Percentiles rank a stretch among this genome's conserved stretches.
Evolutionary conservation across 352 stramenopile genomes (phyloP).

Genomic region (Thraustochytrium striatum): DNA sequence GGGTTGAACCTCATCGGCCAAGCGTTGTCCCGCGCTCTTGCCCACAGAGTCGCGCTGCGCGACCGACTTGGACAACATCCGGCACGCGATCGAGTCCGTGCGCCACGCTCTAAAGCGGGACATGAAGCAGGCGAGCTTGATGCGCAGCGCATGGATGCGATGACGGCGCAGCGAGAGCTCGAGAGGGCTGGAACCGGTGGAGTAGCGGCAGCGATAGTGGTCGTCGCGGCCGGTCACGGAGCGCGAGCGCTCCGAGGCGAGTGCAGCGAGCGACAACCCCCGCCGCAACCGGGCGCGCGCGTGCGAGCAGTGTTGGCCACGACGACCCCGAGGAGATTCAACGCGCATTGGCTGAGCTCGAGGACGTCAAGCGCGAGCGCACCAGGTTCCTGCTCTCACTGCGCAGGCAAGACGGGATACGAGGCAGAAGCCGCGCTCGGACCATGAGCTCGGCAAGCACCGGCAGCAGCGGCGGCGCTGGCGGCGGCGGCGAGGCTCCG

Average conservation of each 20-base stretch:
- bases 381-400: background rate
- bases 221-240: too few species aligned
- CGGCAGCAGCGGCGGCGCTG: background rate
- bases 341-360: constrained; percentile 15
- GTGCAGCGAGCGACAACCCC: background rate
- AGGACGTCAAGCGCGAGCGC: background rate
- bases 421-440: background rate
- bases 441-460: background rate
- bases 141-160: too few species aligned
- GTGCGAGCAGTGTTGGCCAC: too few species aligned
- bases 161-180: too few species aligned
- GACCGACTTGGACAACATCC: too few species aligned
- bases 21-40: background rate
- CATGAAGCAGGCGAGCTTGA: too few species aligned
- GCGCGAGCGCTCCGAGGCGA: background rate
- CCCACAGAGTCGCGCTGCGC: background rate
- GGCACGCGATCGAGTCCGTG: too few species aligned
- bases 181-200: too few species aligned
- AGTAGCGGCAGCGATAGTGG: too few species aligned
- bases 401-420: background rate
- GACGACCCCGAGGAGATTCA: constrained; percentile 17
- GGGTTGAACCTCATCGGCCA: background rate
- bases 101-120: too few species aligned
- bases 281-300: too few species aligned
- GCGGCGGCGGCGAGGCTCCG: background rate